Base-by-base conservation (phyloP, 140 eudicot species). In the Cichorium intybus region DNA sequence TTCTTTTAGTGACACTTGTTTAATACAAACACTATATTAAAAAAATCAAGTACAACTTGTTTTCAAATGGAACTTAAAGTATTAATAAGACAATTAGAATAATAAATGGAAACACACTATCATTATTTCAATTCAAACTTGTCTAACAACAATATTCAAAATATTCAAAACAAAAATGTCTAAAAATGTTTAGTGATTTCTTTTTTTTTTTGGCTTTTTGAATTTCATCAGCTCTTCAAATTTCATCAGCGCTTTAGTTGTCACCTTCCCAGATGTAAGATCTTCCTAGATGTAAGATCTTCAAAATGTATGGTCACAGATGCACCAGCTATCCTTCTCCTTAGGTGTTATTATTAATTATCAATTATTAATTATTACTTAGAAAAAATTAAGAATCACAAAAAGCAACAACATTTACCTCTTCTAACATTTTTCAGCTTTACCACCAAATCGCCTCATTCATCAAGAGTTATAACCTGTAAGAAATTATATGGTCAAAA, bases 141-240 rank as follows among this genome's bases (percentile, higher is more conserved):
- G n/a, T n/a, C n/a, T n/a, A n/a, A n/a, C n/a, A n/a, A n/a, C n/a
- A n/a, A n/a, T n/a, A n/a, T n/a, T n/a, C n/a, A n/a, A n/a, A n/a
- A n/a, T n/a, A n/a, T n/a, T n/a, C n/a, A n/a, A n/a, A n/a, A n/a
- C n/a, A n/a, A n/a, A n/a, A n/a, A n/a, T n/a, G n/a, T n/a, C n/a
- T n/a, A n/a, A n/a, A n/a, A n/a, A n/a, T n/a, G n/a, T n/a, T 82
- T 65, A 88, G 45, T 10, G 99, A 88, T 69, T 93, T 93, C 88
- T 85, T 93, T 76, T 93, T 93, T 83, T 88, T 93, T 46, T n/a
- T n/a, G 99, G 95, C 72, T 88, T 93, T 69, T 88, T 89, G 60
- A 93, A 93, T 69, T n/a, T n/a, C n/a, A n/a, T n/a, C n/a, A n/a
- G n/a, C n/a, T n/a, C n/a, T n/a, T n/a, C n/a, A n/a, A n/a, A n/a